Percentiles rank a stretch among this genome's conserved stretches.
phyloP scores from a whole-genome alignment of 345 rosid genomes.

The Rubroshorea leprosula region DNA sequence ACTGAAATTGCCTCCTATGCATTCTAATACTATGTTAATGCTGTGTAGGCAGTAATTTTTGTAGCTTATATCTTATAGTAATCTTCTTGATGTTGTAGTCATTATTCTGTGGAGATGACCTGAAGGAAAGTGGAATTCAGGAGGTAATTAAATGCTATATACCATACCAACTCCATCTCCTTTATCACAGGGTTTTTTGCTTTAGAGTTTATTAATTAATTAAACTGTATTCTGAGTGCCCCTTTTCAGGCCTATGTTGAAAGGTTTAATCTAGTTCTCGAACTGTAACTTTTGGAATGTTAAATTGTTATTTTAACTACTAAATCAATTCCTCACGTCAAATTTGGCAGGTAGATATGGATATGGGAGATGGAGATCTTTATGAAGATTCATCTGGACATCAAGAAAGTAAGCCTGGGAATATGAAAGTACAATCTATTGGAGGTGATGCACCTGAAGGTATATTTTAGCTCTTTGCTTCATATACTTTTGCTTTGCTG shows the following conservation, averaged over 20 bases:
- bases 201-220: no score
- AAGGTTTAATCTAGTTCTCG: not conserved
- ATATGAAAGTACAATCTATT: conserved; percentile 16
- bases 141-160: conserved; percentile 48
- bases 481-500: not conserved
- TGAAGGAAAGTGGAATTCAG: conserved; percentile 70
- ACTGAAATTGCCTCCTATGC: not conserved
- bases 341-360: conserved; percentile 82
- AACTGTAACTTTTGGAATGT: not conserved
- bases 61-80: not conserved
- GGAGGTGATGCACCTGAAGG: conserved; percentile 39
- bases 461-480: conserved; percentile 21
- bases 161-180: conserved; percentile 7
- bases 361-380: conserved; percentile 70
- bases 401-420: conserved; percentile 40
- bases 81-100: conserved; percentile 41
- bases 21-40: no score
- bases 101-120: conserved; percentile 67
- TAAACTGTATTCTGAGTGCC: conserved; percentile 5
- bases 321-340: conserved; percentile 8
- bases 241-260: not conserved
- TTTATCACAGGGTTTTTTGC: no score
- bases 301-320: not conserved
- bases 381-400: conserved; percentile 27
- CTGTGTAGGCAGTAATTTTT: no score